Conservation (phyloP, 352 stramenopile species). For the Saprolegnia diclina region DNA sequence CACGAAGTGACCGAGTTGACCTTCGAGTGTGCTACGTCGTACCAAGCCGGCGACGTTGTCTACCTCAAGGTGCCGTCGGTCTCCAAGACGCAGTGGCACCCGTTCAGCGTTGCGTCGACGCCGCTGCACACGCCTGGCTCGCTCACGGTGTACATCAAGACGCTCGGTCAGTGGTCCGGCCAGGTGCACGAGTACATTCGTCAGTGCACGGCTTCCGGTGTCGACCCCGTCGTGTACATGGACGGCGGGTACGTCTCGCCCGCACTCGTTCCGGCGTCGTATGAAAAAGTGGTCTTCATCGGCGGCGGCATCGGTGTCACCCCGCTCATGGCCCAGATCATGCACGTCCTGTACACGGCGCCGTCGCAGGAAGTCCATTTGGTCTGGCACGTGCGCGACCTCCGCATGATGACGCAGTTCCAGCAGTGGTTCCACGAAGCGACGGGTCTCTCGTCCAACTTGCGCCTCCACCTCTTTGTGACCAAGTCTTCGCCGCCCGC, state of each 20-base stretch:
- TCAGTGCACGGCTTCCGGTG: background rate
- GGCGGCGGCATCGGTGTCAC: constrained; percentile 33
- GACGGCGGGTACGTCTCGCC: constrained; percentile 57
- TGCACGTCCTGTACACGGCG: constrained; percentile 17
- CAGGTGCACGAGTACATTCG: constrained; percentile 44
- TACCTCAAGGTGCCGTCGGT: constrained; percentile 79
- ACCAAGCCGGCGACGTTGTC: constrained; percentile 51
- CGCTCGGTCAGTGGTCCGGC: constrained; percentile 70
- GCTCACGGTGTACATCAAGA: constrained; percentile 78
- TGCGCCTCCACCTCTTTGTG: constrained; percentile 15
- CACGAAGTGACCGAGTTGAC: background rate
- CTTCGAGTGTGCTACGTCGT: constrained; percentile 39
- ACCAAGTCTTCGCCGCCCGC: background rate
- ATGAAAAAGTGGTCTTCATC: constrained; percentile 37
- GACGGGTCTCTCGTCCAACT: background rate
- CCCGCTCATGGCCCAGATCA: constrained; percentile 21
- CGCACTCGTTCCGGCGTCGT: constrained; percentile 23
- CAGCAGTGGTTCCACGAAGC: constrained; percentile 19
- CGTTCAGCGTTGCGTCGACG: constrained; percentile 81
- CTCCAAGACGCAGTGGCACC: constrained; percentile 80
- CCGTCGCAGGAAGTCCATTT: constrained; percentile 22
- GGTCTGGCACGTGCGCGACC: constrained; percentile 16
- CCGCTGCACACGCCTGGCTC: constrained; percentile 81
- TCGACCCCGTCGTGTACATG: constrained; percentile 47
- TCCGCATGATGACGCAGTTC: constrained; percentile 23